Conservation (phyloP, 2,329 filamentous ascomycete genomes). For the Hortaea sp. region DNA sequence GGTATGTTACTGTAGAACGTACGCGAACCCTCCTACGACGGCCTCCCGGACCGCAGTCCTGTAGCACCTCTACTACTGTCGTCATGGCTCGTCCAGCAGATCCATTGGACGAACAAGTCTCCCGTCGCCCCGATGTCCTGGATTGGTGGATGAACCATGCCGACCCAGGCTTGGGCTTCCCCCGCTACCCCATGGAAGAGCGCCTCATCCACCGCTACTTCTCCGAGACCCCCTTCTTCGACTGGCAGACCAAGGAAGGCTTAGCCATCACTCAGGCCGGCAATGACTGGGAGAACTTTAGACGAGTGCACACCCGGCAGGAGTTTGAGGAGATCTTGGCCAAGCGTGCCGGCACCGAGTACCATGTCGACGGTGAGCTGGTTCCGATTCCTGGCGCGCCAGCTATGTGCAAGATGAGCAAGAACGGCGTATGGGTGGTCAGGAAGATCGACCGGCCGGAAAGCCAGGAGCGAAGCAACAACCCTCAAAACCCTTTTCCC, state of each 20-base stretch:
- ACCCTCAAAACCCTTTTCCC: slow-evolving; percentile 15
- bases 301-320: slow-evolving; percentile 44
- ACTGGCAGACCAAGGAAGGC: slow-evolving; percentile 50
- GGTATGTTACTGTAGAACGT: no score
- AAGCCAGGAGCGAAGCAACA: slow-evolving; percentile 25
- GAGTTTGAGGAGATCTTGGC: slow-evolving; percentile 46
- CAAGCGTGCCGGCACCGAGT: slow-evolving; percentile 48
- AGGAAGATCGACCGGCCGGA: slow-evolving; percentile 44
- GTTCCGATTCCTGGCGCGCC: slow-evolving; percentile 33
- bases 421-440: slow-evolving; percentile 49
- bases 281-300: slow-evolving; percentile 38
- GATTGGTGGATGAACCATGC: slow-evolving; percentile 18
- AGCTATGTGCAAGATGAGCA: slow-evolving; percentile 19
- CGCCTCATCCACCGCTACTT: slow-evolving; percentile 50
- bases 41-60: no score
- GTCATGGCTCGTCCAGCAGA: neutral
- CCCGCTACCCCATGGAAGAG: slow-evolving; percentile 26
- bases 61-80: neutral
- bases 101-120: slow-evolving; percentile 18
- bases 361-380: slow-evolving; percentile 49
- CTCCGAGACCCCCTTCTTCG: slow-evolving; percentile 53
- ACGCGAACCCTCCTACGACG: no score
- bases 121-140: slow-evolving; percentile 13
- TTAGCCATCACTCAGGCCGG: slow-evolving; percentile 43
- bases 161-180: slow-evolving; percentile 6